Evolutionary conservation across 495 filamentous ascomycete species (phyloP).

Genomic region (Talaromyces trachyspermus): DNA sequence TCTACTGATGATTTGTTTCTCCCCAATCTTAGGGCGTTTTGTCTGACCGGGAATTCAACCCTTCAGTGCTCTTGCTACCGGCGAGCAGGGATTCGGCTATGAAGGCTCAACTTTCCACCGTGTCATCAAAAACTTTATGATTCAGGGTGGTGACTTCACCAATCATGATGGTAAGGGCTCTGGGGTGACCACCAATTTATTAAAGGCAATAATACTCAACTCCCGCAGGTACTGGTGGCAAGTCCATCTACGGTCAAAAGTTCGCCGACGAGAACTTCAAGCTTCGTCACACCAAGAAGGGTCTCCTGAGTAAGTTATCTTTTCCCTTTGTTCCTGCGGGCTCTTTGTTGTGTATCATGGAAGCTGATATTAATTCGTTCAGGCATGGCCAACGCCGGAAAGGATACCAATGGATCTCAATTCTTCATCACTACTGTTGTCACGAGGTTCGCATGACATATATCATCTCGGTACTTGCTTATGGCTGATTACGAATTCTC

Average conservation of each 20-base stretch:
- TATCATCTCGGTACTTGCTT: conserved; percentile 1
- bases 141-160: conserved; percentile 99
- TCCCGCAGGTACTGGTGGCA: conserved; percentile 73
- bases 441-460: conserved; percentile 56
- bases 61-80: conserved; percentile 75
- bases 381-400: conserved; percentile 96
- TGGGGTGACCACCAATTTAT: not conserved
- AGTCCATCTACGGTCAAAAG: conserved; percentile 94
- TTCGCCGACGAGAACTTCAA: conserved; percentile 99
- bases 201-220: conserved; percentile 9
- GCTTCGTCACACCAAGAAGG: conserved; percentile 73
- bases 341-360: too few species aligned
- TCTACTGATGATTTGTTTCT: too few species aligned
- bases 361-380: conserved; percentile 33
- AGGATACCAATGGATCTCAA: conserved; percentile 97
- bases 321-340: not conserved
- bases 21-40: too few species aligned
- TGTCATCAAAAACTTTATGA: conserved; percentile 99
- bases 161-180: conserved; percentile 63
- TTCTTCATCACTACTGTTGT: conserved; percentile 93
- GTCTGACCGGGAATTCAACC: conserved; percentile 10
- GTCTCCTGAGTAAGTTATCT: conserved; percentile 47
- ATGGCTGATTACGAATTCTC: not conserved
- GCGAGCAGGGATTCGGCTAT: conserved; percentile 96
- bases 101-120: conserved; percentile 95